Percentiles rank a stretch among this genome's conserved stretches.
Conservation (phyloP, 345 rosid genomes). For the Eucalyptus erythrocorys region DNA sequence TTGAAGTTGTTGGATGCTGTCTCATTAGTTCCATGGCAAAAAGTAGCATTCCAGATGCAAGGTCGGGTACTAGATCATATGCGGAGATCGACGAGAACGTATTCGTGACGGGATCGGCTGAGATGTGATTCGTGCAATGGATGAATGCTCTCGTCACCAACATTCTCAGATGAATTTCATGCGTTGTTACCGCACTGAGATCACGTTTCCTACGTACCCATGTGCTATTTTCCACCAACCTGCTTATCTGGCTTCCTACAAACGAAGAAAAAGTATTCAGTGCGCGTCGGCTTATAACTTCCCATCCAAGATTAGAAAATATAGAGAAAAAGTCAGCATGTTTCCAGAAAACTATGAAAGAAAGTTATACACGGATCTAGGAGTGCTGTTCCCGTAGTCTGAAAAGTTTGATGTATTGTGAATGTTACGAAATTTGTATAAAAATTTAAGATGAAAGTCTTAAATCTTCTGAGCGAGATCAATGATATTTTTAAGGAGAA, state of each 20-base stretch:
- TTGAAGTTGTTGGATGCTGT: neutral
- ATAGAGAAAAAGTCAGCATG: neutral
- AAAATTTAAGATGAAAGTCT: neutral
- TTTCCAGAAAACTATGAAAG: neutral
- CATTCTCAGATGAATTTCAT: neutral
- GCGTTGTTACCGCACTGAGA: neutral
- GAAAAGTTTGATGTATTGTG: neutral
- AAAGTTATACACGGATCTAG: neutral
- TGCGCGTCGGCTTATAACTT: neutral
- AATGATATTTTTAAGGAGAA: neutral
- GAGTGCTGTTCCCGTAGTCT: accelerated
- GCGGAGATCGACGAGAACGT: neutral
- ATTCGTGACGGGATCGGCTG: neutral
- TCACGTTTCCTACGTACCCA: neutral
- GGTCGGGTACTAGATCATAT: neutral
- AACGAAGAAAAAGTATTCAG: neutral
- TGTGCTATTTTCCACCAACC: neutral
- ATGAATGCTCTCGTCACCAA: neutral
- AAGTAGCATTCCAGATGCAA: neutral
- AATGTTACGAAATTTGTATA: neutral
- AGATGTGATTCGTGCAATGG: neutral
- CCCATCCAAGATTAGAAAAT: neutral
- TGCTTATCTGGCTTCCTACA: neutral
- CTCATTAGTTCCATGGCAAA: neutral
- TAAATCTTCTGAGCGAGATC: neutral